phyloP scores from a whole-genome alignment of 208 protist genomes.

The Leishmania martiniquensis region DNA sequence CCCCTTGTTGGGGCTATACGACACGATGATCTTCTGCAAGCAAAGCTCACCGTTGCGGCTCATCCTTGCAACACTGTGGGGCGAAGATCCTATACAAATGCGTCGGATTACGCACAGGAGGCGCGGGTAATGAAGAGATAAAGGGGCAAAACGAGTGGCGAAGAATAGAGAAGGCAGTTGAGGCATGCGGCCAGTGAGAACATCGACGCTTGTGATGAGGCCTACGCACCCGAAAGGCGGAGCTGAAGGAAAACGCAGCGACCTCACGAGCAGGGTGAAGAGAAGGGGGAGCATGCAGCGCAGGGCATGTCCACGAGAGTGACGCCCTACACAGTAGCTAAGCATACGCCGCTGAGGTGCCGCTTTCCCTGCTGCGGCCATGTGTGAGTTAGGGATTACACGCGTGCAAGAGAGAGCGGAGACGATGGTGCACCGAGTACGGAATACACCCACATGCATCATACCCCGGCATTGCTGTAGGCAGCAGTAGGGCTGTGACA shows the following conservation, averaged over 20 bases:
- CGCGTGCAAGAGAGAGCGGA: neutral
- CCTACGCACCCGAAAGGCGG: neutral
- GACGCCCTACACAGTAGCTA: neutral
- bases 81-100: neutral
- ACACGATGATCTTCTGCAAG: constrained; percentile 83
- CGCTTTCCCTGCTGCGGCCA: neutral
- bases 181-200: neutral
- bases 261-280: neutral
- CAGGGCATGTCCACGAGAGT: neutral
- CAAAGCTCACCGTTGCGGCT: constrained; percentile 85
- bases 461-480: neutral
- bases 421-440: neutral
- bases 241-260: neutral
- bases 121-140: too few species aligned
- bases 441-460: neutral
- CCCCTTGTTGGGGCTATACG: constrained; percentile 72
- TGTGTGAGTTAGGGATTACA: neutral
- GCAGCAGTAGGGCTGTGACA: neutral
- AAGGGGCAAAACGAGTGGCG: too few species aligned
- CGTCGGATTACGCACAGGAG: neutral
- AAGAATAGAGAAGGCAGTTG: neutral
- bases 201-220: neutral
- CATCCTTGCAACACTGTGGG: constrained; percentile 40
- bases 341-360: neutral
- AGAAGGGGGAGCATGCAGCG: neutral